Base-by-base conservation (phyloP, 208 protist genomes). In the Leishmania gerbilli region DNA sequence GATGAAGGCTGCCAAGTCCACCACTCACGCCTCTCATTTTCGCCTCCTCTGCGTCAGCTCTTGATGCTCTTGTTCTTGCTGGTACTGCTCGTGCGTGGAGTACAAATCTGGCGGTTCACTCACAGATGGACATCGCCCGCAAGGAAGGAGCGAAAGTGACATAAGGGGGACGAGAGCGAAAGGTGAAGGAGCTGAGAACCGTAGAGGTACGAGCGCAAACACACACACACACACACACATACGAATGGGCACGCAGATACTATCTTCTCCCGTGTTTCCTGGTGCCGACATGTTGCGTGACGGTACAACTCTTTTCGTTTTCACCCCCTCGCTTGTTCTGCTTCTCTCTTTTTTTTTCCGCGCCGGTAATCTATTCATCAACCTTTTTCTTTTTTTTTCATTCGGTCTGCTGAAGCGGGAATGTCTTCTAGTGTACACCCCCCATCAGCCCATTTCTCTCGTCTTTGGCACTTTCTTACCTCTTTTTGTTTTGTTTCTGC, bases 221-320 rank as follows among this genome's bases (percentile, higher is more conserved):
- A 71, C 67, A 49, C 17, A 71, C 67, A 47, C 67, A 71, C 37
- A 49, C 67, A 27, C 67, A 71, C 67, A 71, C 31, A 47, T 1
- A 47, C 34, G 45, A 49, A 49, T 49, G 5, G 45, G 45, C 45
- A 71, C 65, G 40, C 65, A 47, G 31, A 47, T 24, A 6, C 19
- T 62, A 15, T 62, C 19, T n/a, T 62, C 24, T 8, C 56, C 8
- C 27, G 56, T 62, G 24, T 31, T 24, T 62, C 56, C 56, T 6
- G 19, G 56, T n/a, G 24, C 56, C 56, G 7, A 15, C 19, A 8
- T n/a, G 56, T 11, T 24, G 9, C 56, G 15, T 8, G 56, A 31
- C 24, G 15, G 24, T n/a, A n/a, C 56, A 24, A n/a, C 24, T 11
- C 56, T n/a, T 62, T 62, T 24, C 8, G 51, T 11, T 62, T 62